Conservation (phyloP, 139 green algal species). For the Micractinium sp. region DNA sequence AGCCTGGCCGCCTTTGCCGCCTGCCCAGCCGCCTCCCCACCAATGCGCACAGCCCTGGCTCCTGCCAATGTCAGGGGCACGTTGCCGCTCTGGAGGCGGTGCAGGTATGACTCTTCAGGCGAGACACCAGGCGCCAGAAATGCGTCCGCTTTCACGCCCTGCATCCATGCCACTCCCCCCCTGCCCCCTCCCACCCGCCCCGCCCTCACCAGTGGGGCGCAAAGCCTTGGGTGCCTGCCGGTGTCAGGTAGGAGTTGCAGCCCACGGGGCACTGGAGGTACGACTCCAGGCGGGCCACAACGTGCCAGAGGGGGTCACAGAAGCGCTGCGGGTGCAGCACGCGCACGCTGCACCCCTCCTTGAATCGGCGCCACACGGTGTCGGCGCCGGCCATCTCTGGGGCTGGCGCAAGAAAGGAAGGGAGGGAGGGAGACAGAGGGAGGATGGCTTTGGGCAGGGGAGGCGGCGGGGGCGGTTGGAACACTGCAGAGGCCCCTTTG, state of each 20-base stretch:
- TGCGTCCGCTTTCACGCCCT: too few species aligned
- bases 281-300: slow-evolving; percentile 67
- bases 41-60: too few species aligned
- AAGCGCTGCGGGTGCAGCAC: slow-evolving; percentile 87
- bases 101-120: too few species aligned
- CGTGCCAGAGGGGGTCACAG: slow-evolving; percentile 30
- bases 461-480: neutral
- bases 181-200: neutral
- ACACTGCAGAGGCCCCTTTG: too few species aligned
- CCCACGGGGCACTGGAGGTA: slow-evolving; percentile 80
- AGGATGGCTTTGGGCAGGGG: neutral
- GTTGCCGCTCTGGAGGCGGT: too few species aligned
- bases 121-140: too few species aligned
- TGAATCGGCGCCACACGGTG: slow-evolving; percentile 61
- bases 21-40: too few species aligned
- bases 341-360: slow-evolving; percentile 53
- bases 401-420: neutral
- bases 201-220: slow-evolving; percentile 72
- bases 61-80: too few species aligned
- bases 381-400: slow-evolving; percentile 55
- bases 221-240: slow-evolving; percentile 58
- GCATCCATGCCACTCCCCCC: neutral
- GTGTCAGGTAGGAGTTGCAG: slow-evolving; percentile 67
- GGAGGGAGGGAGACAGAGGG: neutral
- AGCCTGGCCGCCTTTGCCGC: too few species aligned